Base-by-base conservation (phyloP, 495 filamentous ascomycete genomes). In the Aspergillus affinis region DNA sequence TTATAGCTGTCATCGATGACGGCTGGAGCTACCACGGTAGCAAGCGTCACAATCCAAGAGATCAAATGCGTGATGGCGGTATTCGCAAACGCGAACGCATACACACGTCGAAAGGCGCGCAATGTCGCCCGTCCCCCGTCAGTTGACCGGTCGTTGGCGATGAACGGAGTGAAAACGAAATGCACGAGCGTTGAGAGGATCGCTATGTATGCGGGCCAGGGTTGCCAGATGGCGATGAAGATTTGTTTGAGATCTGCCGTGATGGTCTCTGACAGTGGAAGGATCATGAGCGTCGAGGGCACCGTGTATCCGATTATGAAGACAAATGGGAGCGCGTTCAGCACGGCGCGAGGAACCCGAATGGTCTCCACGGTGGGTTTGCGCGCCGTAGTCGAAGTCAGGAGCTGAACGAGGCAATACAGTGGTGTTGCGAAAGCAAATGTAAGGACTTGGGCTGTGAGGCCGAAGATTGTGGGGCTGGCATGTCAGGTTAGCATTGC, bases 221-320 rank as follows among this genome's bases (percentile, higher is more conserved):
- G 71, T 59, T 87, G 84, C 85, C 85, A 88, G 52, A 83, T 49
- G 0, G 85, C 82, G 52, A 86, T 82, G 60, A 79, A 76, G 30
- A 72, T 71, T 55, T 88, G 85, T 61, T 88, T 87, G 19, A 73
- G 72, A 50, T 79, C 74, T 9, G 75, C 68, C 6, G 65, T 66
- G 19, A 85, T 65, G 3, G 75, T 17, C 1, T 69, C 69, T 0
- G 84, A 80, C 1, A 76, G 67, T 1, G 84, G 84, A 23, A 85
- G 61, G n/a, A 75, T 64, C 76, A 86, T 79, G 18, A 81, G 65
- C 27, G 81, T 61, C 9, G 75, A 72, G 8, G 85, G 86, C 1
- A 84, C 57, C 52, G 84, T 61, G 60, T 77, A 85, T 5, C 77
- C 81, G 9, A 87, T 27, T 0, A 73, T 62, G 23, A 85, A 74